phyloP scores from a whole-genome alignment of 352 stramenopile species.

The Pythium aristosporum region DNA sequence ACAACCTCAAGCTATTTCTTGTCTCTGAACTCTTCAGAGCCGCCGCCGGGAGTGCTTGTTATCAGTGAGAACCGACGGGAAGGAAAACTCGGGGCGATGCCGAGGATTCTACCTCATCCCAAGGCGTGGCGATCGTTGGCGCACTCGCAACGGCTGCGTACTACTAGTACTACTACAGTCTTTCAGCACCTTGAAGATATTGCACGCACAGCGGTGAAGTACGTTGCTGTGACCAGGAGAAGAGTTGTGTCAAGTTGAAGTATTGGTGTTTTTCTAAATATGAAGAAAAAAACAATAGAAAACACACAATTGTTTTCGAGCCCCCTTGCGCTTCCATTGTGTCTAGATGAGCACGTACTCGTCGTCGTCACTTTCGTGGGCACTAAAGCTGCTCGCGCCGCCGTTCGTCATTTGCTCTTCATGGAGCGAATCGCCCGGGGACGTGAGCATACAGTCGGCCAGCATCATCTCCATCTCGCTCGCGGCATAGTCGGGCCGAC shows the following conservation, averaged over 20 bases:
- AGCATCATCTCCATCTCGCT: conserved; percentile 46
- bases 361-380: conserved; percentile 48
- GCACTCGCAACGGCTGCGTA: no score
- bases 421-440: conserved; percentile 49
- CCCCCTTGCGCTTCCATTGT: not conserved
- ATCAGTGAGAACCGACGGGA: not conserved
- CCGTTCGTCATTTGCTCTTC: conserved; percentile 39
- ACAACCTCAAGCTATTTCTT: not conserved
- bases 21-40: not conserved
- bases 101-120: no score
- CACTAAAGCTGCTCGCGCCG: conserved; percentile 13
- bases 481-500: conserved; percentile 52
- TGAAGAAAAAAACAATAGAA: conserved; percentile 9
- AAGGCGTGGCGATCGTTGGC: no score
- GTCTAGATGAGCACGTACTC: conserved; percentile 73
- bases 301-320: no score
- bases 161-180: no score
- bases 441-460: conserved; percentile 52
- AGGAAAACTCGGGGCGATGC: not conserved
- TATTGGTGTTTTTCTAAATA: conserved; percentile 20
- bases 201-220: no score
- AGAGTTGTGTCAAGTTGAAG: no score
- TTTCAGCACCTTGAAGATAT: no score
- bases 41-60: no score
- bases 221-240: no score